Evolutionary conservation across 495 filamentous ascomycete species (phyloP).

Genomic region (Podospora tetraspora): DNA sequence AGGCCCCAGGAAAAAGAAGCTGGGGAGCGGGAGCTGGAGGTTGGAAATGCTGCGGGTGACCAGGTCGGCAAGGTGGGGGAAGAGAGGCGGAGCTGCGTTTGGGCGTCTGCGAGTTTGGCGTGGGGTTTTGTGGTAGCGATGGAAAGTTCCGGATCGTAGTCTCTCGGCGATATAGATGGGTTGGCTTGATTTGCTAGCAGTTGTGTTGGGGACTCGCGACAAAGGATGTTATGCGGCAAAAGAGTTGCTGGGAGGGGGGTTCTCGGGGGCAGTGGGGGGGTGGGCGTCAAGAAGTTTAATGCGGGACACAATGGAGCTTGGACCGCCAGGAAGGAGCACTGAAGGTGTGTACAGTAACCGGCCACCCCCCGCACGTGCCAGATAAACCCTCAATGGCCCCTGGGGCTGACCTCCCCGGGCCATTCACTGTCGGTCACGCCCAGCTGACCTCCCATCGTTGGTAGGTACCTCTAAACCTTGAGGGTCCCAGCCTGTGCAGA

Average conservation of each 20-base stretch:
- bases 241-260: background rate
- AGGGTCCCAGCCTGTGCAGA: too few relatives aligned
- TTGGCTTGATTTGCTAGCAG: background rate
- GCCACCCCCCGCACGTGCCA: background rate
- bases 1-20: background rate
- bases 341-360: background rate
- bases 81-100: background rate
- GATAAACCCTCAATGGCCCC: background rate
- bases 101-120: background rate
- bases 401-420: too few relatives aligned
- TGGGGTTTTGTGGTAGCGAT: background rate
- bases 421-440: too few relatives aligned
- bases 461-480: too few relatives aligned
- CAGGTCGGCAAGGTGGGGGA: background rate
- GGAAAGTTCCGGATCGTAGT: background rate
- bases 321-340: background rate
- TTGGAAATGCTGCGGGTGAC: background rate
- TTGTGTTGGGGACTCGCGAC: background rate
- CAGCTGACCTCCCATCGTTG: too few relatives aligned
- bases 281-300: background rate
- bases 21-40: background rate
- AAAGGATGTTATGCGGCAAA: background rate
- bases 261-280: too few relatives aligned
- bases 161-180: background rate
- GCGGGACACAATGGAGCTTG: background rate